Base-by-base conservation (phyloP, 2,329 filamentous ascomycete genomes). In the Paecilomyces niveus region DNA sequence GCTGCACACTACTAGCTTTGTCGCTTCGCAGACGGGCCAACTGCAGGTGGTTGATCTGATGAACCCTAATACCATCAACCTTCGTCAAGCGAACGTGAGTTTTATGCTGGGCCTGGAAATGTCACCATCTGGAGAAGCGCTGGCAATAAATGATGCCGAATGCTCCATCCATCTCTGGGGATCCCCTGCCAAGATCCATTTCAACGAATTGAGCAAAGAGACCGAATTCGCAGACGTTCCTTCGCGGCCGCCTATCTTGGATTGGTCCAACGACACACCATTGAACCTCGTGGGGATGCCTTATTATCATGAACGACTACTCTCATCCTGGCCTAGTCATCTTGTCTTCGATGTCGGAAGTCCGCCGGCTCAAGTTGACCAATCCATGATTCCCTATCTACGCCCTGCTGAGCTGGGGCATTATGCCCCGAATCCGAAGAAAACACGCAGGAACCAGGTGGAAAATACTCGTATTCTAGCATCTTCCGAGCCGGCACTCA, bases 1-100 rank as follows among this genome's bases (percentile, higher is more conserved):
- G 67, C 89, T 99, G 84, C 88, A 92, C 21, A 97, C 94, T 0
- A 97, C 95, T 0, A 93, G 90, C 67, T 92, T 99, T 61, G 90
- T 99, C 54, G 87, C 92, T 29, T 96, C 93, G 2, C 91, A 95
- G 68, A 89, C 86, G 51, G 94, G 95, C 1, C 92, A 97, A 73
- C 89, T 99, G 72, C 93, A 99, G 71, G 89, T 97, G 13, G 91
- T 97, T 55, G 94, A 99, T 72, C 83, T 99, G 4, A 91, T 95
- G 85, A 96, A 96, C 62, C 90, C 91, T 0, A 92, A 95, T 68
- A 88, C 90, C 21, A 91, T 90, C 69, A 92, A 89, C 65, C 85
- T 96, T 55, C 85, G 89, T 55, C 92, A 95, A 75, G 88, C 89
- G 33, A 92, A 92, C 66, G 85, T 92, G 3, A 82, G 87, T 0